Percentiles rank a stretch among this genome's conserved stretches.
phyloP scores from a whole-genome alignment of 2,329 filamentous ascomycete genomes.

The Ilyonectria destructans region DNA sequence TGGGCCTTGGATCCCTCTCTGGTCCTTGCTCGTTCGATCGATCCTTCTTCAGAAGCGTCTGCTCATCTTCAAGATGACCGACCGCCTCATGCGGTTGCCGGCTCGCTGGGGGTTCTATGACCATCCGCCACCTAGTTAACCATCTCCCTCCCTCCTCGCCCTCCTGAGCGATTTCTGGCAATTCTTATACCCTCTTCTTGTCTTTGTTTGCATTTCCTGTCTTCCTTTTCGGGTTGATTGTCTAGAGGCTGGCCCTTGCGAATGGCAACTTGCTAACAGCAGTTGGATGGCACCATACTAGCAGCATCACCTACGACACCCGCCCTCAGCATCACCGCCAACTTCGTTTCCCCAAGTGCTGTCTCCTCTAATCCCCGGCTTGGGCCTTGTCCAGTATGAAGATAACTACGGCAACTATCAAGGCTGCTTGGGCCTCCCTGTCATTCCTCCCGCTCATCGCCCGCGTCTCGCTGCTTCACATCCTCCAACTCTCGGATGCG shows the following conservation, averaged over 20 bases:
- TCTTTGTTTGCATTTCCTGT: background rate
- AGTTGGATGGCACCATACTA: background rate
- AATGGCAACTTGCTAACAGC: constrained; percentile 3
- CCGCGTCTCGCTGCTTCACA: constrained; percentile 75
- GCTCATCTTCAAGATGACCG: background rate
- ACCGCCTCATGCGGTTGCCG: background rate
- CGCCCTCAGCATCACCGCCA: background rate
- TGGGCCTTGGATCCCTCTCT: background rate
- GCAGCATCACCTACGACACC: constrained; percentile 1
- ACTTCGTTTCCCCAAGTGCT: background rate
- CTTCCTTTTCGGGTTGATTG: background rate
- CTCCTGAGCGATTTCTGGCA: background rate
- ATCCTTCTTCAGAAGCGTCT: background rate
- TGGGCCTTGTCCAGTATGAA: background rate
- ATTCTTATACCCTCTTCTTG: background rate
- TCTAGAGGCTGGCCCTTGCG: constrained; percentile 8
- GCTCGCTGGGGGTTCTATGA: background rate
- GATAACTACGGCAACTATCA: constrained; percentile 35
- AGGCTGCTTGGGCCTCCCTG: constrained; percentile 56
- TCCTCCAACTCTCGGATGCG: constrained; percentile 78
- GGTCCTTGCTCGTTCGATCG: constrained; percentile 1
- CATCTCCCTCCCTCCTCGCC: background rate
- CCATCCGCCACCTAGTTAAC: background rate
- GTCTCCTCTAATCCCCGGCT: background rate
- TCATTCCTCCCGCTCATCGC: constrained; percentile 74